These are phyloP conservation scores for Ophiocordyceps camponoti-floridani DNA, from an alignment of 2,329 filamentous ascomycete genomes.

Conservation along the genomic window DNA sequence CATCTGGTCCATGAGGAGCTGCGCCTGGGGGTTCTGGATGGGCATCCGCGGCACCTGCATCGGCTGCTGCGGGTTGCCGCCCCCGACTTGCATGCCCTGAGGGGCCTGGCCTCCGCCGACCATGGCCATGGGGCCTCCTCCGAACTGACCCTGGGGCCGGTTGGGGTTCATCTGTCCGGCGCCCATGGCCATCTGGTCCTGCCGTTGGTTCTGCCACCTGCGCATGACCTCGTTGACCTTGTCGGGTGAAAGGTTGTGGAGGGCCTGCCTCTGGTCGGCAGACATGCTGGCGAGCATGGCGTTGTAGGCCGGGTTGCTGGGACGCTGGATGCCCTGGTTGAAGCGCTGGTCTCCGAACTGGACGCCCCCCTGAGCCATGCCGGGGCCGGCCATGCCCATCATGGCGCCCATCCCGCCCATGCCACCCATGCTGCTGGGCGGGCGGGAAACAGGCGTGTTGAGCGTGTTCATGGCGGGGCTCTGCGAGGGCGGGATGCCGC, in stretches of 20 bases:
- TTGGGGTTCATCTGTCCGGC: slow-evolving; percentile 13
- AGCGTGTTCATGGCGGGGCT: slow-evolving; percentile 42
- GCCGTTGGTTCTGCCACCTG: slow-evolving; percentile 25
- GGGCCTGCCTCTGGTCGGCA: slow-evolving; percentile 24
- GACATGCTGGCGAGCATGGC: slow-evolving; percentile 25
- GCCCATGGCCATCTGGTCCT: slow-evolving; percentile 15
- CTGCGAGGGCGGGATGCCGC: slow-evolving; percentile 31
- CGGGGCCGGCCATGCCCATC: too few species aligned
- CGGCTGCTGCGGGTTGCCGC: slow-evolving; percentile 3
- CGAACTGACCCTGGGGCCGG: slow-evolving; percentile 12
- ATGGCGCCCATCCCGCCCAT: slow-evolving; percentile 23
- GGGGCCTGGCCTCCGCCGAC: too few species aligned
- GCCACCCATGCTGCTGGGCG: slow-evolving; percentile 24
- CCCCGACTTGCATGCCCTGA: slow-evolving; percentile 10
- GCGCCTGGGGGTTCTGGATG: slow-evolving; percentile 14
- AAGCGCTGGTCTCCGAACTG: slow-evolving; percentile 35
- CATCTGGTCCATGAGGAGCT: slow-evolving; percentile 27
- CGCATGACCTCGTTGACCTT: slow-evolving; percentile 33
- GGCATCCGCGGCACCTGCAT: slow-evolving; percentile 11
- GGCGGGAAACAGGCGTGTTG: slow-evolving; percentile 30
- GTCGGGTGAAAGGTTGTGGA: slow-evolving; percentile 26
- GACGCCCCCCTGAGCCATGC: slow-evolving; percentile 23
- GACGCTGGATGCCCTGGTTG: slow-evolving; percentile 30
- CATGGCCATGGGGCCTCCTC: slow-evolving; percentile 13
- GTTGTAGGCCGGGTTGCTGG: slow-evolving; percentile 22